A percentile compares a stretch with the other conserved stretches of the same genome.
Evolutionary conservation across 2,329 filamentous ascomycete genomes (phyloP).

Genomic region (Epichloe sylvatica): DNA sequence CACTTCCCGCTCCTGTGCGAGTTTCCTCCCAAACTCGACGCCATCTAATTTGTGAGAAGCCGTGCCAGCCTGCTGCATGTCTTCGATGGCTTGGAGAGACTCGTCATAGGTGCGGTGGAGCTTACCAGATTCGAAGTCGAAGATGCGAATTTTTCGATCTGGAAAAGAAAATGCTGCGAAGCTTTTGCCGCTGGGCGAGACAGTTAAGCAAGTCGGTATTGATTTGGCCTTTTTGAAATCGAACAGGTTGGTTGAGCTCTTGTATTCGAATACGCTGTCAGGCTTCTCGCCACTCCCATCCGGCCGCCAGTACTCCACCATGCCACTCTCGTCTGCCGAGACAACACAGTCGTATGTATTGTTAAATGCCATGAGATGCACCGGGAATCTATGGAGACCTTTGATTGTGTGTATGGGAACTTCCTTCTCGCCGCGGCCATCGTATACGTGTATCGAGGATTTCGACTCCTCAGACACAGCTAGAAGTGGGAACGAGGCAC

Average conservation of each 20-base stretch:
- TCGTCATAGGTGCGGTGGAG: conserved; percentile 90
- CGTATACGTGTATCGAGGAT: conserved; percentile 67
- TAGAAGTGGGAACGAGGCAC: conserved; percentile 74
- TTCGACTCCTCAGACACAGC: conserved; percentile 67
- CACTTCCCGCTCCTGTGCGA: conserved; percentile 76
- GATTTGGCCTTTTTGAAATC: conserved; percentile 98
- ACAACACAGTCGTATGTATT: conserved; percentile 78
- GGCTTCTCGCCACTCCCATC: conserved; percentile 76
- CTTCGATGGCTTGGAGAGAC: conserved; percentile 72
- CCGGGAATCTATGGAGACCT: conserved; percentile 65
- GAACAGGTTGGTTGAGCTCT: conserved; percentile 86
- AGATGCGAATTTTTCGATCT: conserved; percentile 82
- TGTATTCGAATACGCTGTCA: conserved; percentile 79
- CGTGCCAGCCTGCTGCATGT: conserved; percentile 92
- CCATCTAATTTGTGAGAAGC: conserved; percentile 69
- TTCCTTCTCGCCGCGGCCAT: conserved; percentile 71
- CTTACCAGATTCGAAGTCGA: conserved; percentile 82
- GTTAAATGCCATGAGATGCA: conserved; percentile 82
- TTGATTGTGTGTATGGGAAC: conserved; percentile 64
- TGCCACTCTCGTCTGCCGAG: conserved; percentile 76
- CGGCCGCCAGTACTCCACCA: conserved; percentile 94
- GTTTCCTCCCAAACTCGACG: conserved; percentile 77
- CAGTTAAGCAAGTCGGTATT: conserved; percentile 62
- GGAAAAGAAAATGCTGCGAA: conserved; percentile 86
- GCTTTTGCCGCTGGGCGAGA: conserved; percentile 79